A percentile compares a stretch with the other conserved stretches of the same genome.
These are phyloP conservation scores for Platanus orientalis DNA, from an alignment of 164 flowering plant genomes.

Conservation along the genomic window DNA sequence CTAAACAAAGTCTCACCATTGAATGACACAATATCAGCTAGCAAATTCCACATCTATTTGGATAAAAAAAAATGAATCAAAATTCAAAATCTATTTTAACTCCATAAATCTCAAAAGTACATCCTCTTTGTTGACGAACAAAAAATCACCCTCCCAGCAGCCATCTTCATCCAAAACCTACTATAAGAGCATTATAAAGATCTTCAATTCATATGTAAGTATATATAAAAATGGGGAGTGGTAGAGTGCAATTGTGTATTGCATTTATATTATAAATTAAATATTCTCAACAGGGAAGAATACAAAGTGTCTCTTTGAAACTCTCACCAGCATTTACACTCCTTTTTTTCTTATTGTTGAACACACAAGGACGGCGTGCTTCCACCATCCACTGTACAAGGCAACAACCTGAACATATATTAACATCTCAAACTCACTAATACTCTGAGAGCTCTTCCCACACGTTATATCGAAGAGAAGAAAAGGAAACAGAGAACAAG, in stretches of 20 bases:
- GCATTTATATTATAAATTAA: constrained; percentile 19
- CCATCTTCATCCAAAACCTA: too few species aligned
- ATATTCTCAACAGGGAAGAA: constrained; percentile 28
- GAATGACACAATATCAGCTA: too few species aligned
- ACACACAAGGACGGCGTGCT: constrained; percentile 30
- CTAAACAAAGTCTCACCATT: too few species aligned
- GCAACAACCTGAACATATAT: constrained; percentile 31
- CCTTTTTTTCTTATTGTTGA: constrained; percentile 28
- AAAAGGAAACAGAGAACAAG: constrained; percentile 11
- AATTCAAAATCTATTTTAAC: too few species aligned
- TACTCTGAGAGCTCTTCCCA: constrained; percentile 26
- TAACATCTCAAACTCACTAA: constrained; percentile 20
- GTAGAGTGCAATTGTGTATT: constrained; percentile 9
- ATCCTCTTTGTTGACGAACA: too few species aligned
- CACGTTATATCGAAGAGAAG: constrained; percentile 7
- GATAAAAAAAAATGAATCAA: too few species aligned
- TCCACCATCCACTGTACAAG: constrained; percentile 52
- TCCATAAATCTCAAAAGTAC: too few species aligned
- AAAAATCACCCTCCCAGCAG: too few species aligned
- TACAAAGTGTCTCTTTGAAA: constrained; percentile 24
- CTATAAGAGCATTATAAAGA: too few species aligned
- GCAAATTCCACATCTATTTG: too few species aligned
- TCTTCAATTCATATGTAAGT: too few species aligned
- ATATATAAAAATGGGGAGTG: too few species aligned
- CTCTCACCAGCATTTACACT: constrained; percentile 21